Evolutionary conservation across 768 basidiomycete species (phyloP).

Genomic region (Dacryopinax spathularia): DNA sequence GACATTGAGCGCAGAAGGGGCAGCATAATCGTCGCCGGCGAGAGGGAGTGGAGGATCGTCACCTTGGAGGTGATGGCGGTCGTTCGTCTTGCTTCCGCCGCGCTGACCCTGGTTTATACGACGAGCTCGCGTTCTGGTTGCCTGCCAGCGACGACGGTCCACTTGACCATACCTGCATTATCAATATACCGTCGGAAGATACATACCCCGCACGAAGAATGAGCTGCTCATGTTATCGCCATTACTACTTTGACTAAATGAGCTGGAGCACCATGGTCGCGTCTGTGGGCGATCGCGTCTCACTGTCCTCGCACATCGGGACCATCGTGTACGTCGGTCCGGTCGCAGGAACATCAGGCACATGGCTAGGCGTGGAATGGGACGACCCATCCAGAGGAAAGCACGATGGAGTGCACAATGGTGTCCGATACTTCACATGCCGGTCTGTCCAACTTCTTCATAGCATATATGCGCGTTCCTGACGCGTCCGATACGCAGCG

Average conservation of each 20-base stretch:
- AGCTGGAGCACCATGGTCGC: not conserved
- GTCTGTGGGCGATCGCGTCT: conserved; percentile 41
- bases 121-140: too few relatives aligned
- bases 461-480: not conserved
- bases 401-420: conserved; percentile 72
- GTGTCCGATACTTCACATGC: conserved; percentile 63
- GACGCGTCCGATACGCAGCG: conserved; percentile 27
- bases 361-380: conserved; percentile 98
- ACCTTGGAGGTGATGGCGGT: too few relatives aligned
- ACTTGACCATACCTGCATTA: too few relatives aligned
- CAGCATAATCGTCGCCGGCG: not conserved
- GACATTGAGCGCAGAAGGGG: not conserved
- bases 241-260: too few relatives aligned
- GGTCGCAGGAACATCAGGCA: conserved; percentile 47
- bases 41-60: not conserved
- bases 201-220: too few relatives aligned
- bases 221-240: too few relatives aligned
- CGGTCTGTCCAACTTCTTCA: conserved; percentile 37
- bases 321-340: conserved; percentile 57
- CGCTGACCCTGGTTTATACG: too few relatives aligned
- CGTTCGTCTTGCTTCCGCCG: too few relatives aligned
- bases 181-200: too few relatives aligned
- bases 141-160: too few relatives aligned
- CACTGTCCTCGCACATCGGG: conserved; percentile 39
- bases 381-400: conserved; percentile 74